Base-by-base conservation (phyloP, 345 rosid genomes). In the Corymbia maculata region DNA sequence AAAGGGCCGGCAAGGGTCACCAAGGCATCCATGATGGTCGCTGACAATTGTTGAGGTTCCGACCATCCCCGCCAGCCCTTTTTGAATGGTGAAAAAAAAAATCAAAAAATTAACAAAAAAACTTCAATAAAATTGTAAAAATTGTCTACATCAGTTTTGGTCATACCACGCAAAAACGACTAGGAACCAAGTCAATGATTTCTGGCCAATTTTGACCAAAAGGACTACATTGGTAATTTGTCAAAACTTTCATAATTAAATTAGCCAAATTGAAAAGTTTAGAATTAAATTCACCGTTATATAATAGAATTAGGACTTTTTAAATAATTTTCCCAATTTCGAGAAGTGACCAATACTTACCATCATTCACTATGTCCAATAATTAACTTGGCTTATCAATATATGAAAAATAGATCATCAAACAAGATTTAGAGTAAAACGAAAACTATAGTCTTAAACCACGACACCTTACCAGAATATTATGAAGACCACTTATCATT, bases 121-220 rank as follows among this genome's bases (percentile, higher is more conserved):
- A 28, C 4, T 59, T 59, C 3, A 26, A 59, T 59, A 59, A 59
- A 59, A 59, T 26, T 26, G 14, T 59, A 59, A 11, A 59, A 59
- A 59, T 59, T 28, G 0, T 59, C 28, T 1, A 59, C 28, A 3
- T 59, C 68, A 12, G 0, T 1, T 0, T 26, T 26, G 7, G 15
- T 59, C 32, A 12, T 59, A 12, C 7, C 6, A 61, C 4, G 2
- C 5, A 28, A 2, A 28, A 36, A 61, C 16, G 1, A 0, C 15
- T 28, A 0, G 6, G 14, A 12, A 12, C 16, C 3, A 61, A 61
- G 68, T 61, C 4, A 61, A 8, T 13, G 7, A 6, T 61, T 61
- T 61, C 32, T 1, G 7, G 26, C 15, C 16, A 12, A 28, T 61
- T 61, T 61, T 61, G 68, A 3, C 6, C 6, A 0, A 14, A 61